phyloP scores from a whole-genome alignment of 2,329 filamentous ascomycete species.

The Scedosporium boydii region DNA sequence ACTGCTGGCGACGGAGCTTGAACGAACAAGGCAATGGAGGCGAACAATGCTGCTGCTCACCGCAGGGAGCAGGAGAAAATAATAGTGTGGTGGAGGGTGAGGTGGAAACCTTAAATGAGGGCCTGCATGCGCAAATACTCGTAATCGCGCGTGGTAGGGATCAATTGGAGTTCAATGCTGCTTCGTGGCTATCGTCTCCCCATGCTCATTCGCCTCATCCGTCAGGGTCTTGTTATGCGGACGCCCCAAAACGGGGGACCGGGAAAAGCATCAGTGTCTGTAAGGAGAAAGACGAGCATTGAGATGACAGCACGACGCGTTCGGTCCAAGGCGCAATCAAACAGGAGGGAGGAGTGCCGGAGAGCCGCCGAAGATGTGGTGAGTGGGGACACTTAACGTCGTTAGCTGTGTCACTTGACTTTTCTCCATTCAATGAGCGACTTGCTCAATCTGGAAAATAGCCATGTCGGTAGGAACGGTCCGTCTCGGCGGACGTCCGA shows the following conservation, averaged over 20 bases:
- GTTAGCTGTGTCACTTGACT: conserved; percentile 6
- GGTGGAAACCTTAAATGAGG: conserved; percentile 1
- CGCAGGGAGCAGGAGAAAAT: background rate
- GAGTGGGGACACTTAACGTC: conserved; percentile 1
- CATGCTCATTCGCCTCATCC: background rate
- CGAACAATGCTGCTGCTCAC: background rate
- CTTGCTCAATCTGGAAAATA: conserved; percentile 7
- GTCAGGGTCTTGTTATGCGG: background rate
- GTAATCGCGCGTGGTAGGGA: background rate
- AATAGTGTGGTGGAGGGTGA: background rate
- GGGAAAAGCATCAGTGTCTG: background rate
- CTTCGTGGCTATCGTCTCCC: background rate
- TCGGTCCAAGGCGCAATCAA: background rate
- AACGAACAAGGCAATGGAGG: background rate
- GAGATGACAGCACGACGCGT: background rate
- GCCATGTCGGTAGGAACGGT: conserved; percentile 7
- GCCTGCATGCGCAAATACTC: background rate
- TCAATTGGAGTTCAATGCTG: background rate
- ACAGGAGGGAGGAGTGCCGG: conserved; percentile 4
- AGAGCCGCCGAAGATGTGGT: conserved; percentile 7
- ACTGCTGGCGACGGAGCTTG: background rate
- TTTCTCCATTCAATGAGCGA: background rate
- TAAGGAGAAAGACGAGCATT: background rate
- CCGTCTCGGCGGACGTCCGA: conserved; percentile 3
- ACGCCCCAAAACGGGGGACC: background rate